These are phyloP conservation scores for Xylariaceae sp. DNA, from an alignment of 2,329 filamentous ascomycete species.

Conservation along the genomic window DNA sequence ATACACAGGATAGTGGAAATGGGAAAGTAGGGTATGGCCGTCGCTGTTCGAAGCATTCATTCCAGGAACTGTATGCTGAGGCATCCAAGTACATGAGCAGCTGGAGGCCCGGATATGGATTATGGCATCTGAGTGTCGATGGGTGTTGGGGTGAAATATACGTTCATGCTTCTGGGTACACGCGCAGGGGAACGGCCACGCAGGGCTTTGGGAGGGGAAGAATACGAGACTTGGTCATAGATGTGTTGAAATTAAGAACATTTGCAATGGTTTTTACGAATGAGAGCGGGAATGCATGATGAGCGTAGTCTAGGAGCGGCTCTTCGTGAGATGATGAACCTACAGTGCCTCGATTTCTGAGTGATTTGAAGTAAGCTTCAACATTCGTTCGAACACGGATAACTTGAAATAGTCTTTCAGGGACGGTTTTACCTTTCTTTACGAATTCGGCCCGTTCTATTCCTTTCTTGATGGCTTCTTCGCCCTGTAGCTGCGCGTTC, in stretches of 20 bases:
- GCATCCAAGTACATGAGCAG: background rate
- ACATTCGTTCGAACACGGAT: too few species aligned
- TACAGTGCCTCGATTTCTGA: constrained; percentile 88
- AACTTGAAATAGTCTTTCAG: too few species aligned
- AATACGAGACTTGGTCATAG: background rate
- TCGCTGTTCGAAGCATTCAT: background rate
- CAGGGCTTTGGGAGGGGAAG: background rate
- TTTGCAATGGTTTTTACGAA: background rate
- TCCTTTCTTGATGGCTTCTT: constrained; percentile 68
- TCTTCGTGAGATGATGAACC: constrained; percentile 39
- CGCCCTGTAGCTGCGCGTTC: constrained; percentile 65
- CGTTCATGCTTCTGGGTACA: constrained; percentile 2
- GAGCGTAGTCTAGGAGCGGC: too few species aligned
- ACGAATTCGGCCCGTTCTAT: constrained; percentile 81
- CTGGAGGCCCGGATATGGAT: constrained; percentile 6
- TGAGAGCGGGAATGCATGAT: too few species aligned
- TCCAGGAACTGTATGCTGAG: background rate
- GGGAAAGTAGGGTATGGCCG: background rate
- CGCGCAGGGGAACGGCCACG: background rate
- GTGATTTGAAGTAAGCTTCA: background rate
- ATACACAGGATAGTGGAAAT: background rate
- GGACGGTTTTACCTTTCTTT: constrained; percentile 73
- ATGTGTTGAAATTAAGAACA: background rate
- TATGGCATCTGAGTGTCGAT: constrained; percentile 4
- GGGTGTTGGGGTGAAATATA: constrained; percentile 6